phyloP scores from a whole-genome alignment of 1,284 basidiomycete genomes.

The Pseudozyma sp. region DNA sequence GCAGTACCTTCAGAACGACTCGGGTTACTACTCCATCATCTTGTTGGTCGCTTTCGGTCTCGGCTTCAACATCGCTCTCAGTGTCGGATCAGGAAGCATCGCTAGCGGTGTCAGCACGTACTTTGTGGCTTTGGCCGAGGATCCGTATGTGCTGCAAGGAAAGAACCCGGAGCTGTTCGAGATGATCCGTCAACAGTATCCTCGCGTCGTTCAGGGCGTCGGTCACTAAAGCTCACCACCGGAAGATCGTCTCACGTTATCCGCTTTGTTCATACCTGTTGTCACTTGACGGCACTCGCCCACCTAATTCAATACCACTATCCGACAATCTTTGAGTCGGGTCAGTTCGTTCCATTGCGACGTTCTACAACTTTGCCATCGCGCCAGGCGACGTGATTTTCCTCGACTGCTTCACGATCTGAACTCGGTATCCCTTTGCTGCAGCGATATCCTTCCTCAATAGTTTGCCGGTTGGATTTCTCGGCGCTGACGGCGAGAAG shows the following conservation, averaged over 20 bases:
- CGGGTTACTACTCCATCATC: constrained; percentile 52
- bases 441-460: constrained; percentile 46
- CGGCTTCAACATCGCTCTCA: constrained; percentile 68
- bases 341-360: not conserved
- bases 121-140: constrained; percentile 68
- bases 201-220: constrained; percentile 67
- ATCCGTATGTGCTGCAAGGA: constrained; percentile 53
- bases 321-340: not conserved
- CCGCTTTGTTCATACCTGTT: too few relatives aligned
- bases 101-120: constrained; percentile 66
- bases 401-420: constrained; percentile 34
- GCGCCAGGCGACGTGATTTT: constrained; percentile 6
- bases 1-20: constrained; percentile 55
- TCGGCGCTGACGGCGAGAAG: constrained; percentile 25
- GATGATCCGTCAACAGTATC: constrained; percentile 63
- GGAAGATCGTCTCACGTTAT: not conserved
- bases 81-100: constrained; percentile 66
- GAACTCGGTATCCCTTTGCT: constrained; percentile 17
- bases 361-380: constrained; percentile 30
- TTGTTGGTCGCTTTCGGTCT: constrained; percentile 64
- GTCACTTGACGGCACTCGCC: not conserved
- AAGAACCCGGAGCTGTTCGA: constrained; percentile 57
- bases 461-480: constrained; percentile 48
- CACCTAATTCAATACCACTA: not conserved
- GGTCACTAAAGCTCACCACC: constrained; percentile 11